A percentile compares a stretch with the other conserved stretches of the same genome.
These are phyloP conservation scores for Phanerochaete sordida DNA, from an alignment of 768 basidiomycete genomes.

Conservation along the genomic window DNA sequence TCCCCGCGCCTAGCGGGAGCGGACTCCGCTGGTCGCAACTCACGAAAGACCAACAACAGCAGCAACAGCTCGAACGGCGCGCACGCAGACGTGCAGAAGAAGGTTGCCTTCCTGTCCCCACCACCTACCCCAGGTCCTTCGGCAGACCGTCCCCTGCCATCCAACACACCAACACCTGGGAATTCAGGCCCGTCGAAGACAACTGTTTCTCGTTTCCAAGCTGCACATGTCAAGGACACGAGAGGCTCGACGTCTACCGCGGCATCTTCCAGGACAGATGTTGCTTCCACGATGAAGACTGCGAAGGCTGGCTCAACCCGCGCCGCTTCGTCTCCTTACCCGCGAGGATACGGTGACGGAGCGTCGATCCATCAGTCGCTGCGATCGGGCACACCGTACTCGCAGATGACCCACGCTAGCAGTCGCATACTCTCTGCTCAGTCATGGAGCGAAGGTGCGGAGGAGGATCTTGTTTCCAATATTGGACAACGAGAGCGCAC, in stretches of 20 bases:
- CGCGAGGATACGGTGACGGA: constrained; percentile 45
- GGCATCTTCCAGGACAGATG: constrained; percentile 64
- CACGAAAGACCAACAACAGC: constrained; percentile 38
- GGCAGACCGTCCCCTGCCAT: constrained; percentile 48
- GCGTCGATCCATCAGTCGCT: constrained; percentile 60
- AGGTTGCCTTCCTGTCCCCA: constrained; percentile 85
- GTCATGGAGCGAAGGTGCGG: constrained; percentile 93
- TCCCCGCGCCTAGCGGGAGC: constrained; percentile 22
- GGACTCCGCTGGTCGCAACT: constrained; percentile 31
- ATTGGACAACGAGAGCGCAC: constrained; percentile 93
- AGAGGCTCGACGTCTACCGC: constrained; percentile 65
- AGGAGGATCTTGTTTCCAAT: constrained; percentile 90
- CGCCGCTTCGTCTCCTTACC: constrained; percentile 54
- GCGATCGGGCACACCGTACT: constrained; percentile 80
- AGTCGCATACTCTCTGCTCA: constrained; percentile 72
- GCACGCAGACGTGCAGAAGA: constrained; percentile 61
- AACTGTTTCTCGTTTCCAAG: constrained; percentile 74
- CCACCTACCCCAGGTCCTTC: constrained; percentile 61
- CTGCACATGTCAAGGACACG: constrained; percentile 64
- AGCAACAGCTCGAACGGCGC: constrained; percentile 25
- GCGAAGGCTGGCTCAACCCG: constrained; percentile 58
- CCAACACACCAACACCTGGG: constrained; percentile 33
- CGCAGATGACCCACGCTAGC: constrained; percentile 65
- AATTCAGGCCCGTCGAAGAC: constrained; percentile 48
- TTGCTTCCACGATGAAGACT: constrained; percentile 40